Conservation (phyloP, 2,329 filamentous ascomycete species). For the Phialocephala sp. region DNA sequence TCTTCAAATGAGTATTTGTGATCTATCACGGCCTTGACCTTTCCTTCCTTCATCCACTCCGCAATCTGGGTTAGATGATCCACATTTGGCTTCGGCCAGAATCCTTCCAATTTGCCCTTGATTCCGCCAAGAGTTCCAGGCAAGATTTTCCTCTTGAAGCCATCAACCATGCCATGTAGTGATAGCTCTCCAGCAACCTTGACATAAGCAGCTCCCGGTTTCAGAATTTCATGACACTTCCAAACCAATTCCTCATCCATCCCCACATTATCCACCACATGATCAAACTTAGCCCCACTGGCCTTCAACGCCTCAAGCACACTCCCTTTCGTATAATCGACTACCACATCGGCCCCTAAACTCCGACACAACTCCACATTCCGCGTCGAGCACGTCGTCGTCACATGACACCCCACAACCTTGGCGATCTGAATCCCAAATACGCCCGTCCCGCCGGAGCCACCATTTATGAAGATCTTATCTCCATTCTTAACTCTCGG, state of each 20-base stretch:
- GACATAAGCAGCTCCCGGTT: slow-evolving; percentile 25
- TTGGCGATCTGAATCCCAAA: slow-evolving; percentile 70
- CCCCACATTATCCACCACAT: slow-evolving; percentile 36
- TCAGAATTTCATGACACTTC: slow-evolving; percentile 30
- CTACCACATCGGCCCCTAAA: slow-evolving; percentile 56
- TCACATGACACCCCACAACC: slow-evolving; percentile 62
- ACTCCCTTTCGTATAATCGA: slow-evolving; percentile 32
- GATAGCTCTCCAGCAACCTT: slow-evolving; percentile 65
- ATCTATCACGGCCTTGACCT: slow-evolving; percentile 62
- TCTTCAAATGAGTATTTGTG: slow-evolving; percentile 61
- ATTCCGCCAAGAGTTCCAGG: slow-evolving; percentile 32
- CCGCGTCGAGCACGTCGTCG: slow-evolving; percentile 59
- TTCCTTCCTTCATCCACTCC: slow-evolving; percentile 62
- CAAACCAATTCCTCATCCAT: slow-evolving; percentile 25
- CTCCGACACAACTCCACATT: slow-evolving; percentile 62
- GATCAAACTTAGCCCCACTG: slow-evolving; percentile 31
- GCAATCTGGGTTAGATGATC: slow-evolving; percentile 57
- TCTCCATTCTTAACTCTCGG: slow-evolving; percentile 54
- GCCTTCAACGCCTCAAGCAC: slow-evolving; percentile 27
- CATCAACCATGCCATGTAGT: slow-evolving; percentile 33
- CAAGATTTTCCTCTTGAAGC: slow-evolving; percentile 20
- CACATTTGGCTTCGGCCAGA: slow-evolving; percentile 52
- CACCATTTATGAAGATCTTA: slow-evolving; percentile 68
- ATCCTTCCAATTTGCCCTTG: slow-evolving; percentile 51
- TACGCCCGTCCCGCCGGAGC: slow-evolving; percentile 64